Evolutionary conservation across 2,329 filamentous ascomycete genomes (phyloP).

Genomic region (Cercospora sp.): DNA sequence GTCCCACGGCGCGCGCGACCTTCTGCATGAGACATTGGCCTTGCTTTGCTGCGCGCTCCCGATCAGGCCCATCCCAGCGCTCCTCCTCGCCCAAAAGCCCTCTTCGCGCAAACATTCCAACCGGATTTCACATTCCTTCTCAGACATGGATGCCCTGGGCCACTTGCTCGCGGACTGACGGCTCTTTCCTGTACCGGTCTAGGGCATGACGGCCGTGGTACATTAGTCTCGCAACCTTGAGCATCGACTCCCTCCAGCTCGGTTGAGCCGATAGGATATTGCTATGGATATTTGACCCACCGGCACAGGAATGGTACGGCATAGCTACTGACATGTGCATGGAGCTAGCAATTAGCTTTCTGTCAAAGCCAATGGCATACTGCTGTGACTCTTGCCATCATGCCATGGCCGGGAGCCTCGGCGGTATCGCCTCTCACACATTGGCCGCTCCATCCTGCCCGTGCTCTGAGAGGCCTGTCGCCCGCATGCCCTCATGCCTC

Average conservation of each 20-base stretch:
- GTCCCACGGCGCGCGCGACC: background rate
- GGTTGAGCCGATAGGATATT: constrained; percentile 21
- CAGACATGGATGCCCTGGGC: constrained; percentile 30
- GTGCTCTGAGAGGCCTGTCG: constrained; percentile 14
- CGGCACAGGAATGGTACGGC: constrained; percentile 26
- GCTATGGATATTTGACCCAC: constrained; percentile 28
- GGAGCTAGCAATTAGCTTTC: constrained; percentile 40
- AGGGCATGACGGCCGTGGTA: constrained; percentile 10
- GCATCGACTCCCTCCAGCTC: constrained; percentile 28
- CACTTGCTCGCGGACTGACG: constrained; percentile 6
- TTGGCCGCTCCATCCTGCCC: constrained; percentile 21
- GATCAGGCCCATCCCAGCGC: constrained; percentile 12
- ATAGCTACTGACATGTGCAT: constrained; percentile 30
- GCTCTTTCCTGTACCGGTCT: constrained; percentile 17
- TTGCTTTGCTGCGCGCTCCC: constrained; percentile 22
- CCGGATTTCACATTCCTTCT: constrained; percentile 18
- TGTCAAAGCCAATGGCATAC: constrained; percentile 35
- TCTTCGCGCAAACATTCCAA: constrained; percentile 21
- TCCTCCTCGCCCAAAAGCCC: constrained; percentile 15
- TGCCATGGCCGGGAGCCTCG: constrained; percentile 30
- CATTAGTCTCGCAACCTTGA: constrained; percentile 29
- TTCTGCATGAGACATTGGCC: constrained; percentile 1
- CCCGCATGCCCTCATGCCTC: constrained; percentile 20
- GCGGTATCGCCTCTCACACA: constrained; percentile 29
- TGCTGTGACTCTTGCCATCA: constrained; percentile 29